Evolutionary conservation across 1,284 basidiomycete species (phyloP), one percentile per base, ranked within the genome.

Genomic region (Ustilago cynodontis): DNA sequence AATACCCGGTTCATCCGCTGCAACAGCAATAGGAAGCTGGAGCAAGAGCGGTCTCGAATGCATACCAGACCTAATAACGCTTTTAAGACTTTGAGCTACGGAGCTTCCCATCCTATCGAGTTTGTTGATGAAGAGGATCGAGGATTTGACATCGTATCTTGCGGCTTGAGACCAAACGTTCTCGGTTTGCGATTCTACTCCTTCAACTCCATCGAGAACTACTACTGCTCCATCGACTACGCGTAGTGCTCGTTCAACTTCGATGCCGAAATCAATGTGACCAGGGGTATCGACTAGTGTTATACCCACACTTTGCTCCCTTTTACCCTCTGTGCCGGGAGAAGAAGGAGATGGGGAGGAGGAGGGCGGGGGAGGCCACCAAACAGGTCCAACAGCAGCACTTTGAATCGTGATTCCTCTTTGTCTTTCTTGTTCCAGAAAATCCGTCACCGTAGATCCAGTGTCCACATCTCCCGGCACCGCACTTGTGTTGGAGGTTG

Each of bases 211-310:
- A 85, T 95, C 94, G 39, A 95, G 90, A 20, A 95, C 87, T 18
- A 95, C 92, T 16, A 95, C 91, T 5, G 93, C 93, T 65, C 94
- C 94, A 80, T 95, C 94, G 1, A 94, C 91, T 10, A 95, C 92
- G 18, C 94, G 90, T 81, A 94, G 93, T 14, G 94, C 93, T 78
- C 93, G 92, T 86, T 95, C 94, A 11, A 95, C 94, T 81, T 95
- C 94, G 92, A 95, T 94, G 2, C 93, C 94, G 87, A 95, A 95
- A 86, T 95, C 94, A 8, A 93, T 93, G 86, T 95, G 94, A 18
- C 94, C 94, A 8, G 94, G 94, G 6, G 94, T 95, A 82, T 95
- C 94, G 55, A 95, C 92, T 41, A 95, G 89, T 79, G 94, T 94
- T 86, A 93, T 93, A 0, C 78, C 77, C 0, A 73, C 71, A 3